Evolutionary conservation across 495 filamentous ascomycete species (phyloP).

Genomic region (Hypoxylon fuscum): DNA sequence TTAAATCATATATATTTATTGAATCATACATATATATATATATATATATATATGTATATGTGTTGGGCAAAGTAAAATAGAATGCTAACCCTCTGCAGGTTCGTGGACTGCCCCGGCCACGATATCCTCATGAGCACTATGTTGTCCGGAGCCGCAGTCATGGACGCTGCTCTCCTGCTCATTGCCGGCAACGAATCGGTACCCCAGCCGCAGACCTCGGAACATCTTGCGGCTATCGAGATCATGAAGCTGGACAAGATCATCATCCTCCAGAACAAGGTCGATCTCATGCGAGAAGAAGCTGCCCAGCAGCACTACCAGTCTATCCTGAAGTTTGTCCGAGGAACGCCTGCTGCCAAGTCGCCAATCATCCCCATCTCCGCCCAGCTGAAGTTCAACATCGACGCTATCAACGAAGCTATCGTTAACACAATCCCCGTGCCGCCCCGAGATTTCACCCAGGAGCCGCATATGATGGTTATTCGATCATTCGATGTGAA

Average conservation of each 20-base stretch:
- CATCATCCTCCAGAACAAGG: constrained; percentile 99
- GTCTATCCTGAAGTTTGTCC: constrained; percentile 96
- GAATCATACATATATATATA: no score
- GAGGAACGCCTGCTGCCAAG: constrained; percentile 94
- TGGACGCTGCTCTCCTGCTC: constrained; percentile 95
- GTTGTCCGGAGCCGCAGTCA: constrained; percentile 98
- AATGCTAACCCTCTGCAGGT: constrained; percentile 58
- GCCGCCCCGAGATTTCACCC: constrained; percentile 85
- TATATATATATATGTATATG: no score
- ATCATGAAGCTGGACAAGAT: constrained; percentile 81
- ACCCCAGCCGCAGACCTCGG: constrained; percentile 98
- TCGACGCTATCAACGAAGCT: constrained; percentile 95
- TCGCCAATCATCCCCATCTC: constrained; percentile 98
- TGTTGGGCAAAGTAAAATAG: no score
- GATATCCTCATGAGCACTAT: constrained; percentile 99
- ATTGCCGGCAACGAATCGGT: constrained; percentile 99
- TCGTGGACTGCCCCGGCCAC: constrained; percentile 99
- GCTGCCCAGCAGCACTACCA: constrained; percentile 90
- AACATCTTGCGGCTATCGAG: constrained; percentile 97
- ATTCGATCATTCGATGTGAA: constrained; percentile 99
- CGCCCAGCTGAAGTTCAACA: constrained; percentile 99
- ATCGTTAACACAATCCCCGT: constrained; percentile 94
- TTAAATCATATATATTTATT: no score
- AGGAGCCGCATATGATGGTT: constrained; percentile 95
- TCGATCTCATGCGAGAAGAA: constrained; percentile 96